Percentiles rank a stretch among this genome's conserved stretches.
Evolutionary conservation across 1,139 yeast species (phyloP).

Genomic region (Hemisphaericaspora lyxosophila): DNA sequence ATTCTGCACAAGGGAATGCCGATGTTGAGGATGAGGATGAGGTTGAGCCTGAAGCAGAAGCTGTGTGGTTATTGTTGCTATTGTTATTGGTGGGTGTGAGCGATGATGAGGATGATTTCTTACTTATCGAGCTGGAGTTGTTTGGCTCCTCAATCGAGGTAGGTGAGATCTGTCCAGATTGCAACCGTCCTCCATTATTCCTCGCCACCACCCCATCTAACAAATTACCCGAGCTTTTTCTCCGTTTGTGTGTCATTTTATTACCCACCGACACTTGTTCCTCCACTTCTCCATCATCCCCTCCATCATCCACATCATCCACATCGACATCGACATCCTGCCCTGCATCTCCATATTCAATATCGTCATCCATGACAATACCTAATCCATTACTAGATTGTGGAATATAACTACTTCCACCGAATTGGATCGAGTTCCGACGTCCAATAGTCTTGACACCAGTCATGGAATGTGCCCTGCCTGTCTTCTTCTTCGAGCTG

Average conservation of each 20-base stretch:
- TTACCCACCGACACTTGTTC: too few relatives aligned
- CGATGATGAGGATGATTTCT: background rate
- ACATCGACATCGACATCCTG: too few relatives aligned
- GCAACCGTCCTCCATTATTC: background rate
- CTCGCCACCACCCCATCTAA: too few relatives aligned
- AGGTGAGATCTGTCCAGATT: background rate
- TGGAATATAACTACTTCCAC: slow-evolving; percentile 3
- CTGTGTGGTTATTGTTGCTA: background rate
- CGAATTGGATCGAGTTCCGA: slow-evolving; percentile 12
- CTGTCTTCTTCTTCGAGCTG: background rate
- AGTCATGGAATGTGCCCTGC: background rate
- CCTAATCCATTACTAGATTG: slow-evolving; percentile 3
- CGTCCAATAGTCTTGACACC: slow-evolving; percentile 2
- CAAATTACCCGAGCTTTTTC: too few relatives aligned
- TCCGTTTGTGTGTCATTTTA: too few relatives aligned
- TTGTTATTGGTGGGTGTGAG: background rate
- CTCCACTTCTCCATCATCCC: slow-evolving; percentile 2
- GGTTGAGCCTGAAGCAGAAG: background rate
- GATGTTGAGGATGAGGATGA: slow-evolving; percentile 10
- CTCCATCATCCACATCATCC: too few relatives aligned
- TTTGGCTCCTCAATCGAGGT: slow-evolving; percentile 1
- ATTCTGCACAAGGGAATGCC: slow-evolving; percentile 46
- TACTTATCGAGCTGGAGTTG: slow-evolving; percentile 1
- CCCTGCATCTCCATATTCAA: too few relatives aligned
- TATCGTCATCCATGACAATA: background rate